Percentiles rank a stretch among this genome's conserved stretches.
phyloP scores from a whole-genome alignment of 2,329 filamentous ascomycete species.

The Parascedosporium putredinis region DNA sequence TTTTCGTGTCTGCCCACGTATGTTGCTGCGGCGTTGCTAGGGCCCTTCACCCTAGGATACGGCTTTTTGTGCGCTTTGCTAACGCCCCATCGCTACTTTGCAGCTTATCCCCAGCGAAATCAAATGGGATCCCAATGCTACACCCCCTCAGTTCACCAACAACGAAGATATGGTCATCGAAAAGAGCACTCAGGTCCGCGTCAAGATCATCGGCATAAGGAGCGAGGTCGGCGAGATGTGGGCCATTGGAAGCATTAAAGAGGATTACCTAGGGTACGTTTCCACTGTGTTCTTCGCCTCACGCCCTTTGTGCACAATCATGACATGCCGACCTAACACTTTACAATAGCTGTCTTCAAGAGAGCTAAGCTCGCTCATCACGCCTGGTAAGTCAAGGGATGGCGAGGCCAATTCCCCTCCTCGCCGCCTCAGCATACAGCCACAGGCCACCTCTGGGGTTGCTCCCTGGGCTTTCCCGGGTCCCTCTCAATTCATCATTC shows the following conservation, averaged over 20 bases:
- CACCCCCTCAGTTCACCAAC: conserved; percentile 93
- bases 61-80: background rate
- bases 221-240: conserved; percentile 92
- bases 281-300: background rate
- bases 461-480: no score
- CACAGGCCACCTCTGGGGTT: no score
- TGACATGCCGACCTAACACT: background rate
- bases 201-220: conserved; percentile 89
- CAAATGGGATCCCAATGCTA: conserved; percentile 90
- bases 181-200: conserved; percentile 81
- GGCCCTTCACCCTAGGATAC: no score
- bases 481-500: no score
- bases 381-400: no score
- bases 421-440: no score
- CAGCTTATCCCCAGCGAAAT: conserved; percentile 87
- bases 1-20: conserved; percentile 79
- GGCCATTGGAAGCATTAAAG: conserved; percentile 95
- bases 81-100: conserved; percentile 15
- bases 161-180: conserved; percentile 91
- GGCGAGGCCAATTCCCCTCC: no score
- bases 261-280: conserved; percentile 55
- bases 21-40: conserved; percentile 18
- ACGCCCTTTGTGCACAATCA: background rate
- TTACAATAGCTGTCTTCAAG: conserved; percentile 6
- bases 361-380: conserved; percentile 2